Evolutionary conservation across 495 filamentous ascomycete species (phyloP), one percentile per base, ranked within the genome.

Genomic region (Podospora appendiculata): DNA sequence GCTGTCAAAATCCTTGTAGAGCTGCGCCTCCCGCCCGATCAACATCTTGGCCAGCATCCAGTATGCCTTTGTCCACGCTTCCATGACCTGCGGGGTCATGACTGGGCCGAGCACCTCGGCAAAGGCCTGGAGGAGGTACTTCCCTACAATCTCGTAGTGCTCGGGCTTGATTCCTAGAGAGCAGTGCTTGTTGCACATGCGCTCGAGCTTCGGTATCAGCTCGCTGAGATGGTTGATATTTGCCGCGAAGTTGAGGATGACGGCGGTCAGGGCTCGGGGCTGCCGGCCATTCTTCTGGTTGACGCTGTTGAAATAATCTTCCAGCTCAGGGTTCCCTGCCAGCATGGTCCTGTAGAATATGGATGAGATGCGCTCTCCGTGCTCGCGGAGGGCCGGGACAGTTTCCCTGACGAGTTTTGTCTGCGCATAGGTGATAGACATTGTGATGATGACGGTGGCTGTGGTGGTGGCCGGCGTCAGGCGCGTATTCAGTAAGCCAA

Each of bases 181-280:
- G 54, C 82, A 85, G 58, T 89, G 86, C 64, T 88, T 88, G 63
- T 86, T 75, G 66, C 82, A 82, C 60, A 89, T 86, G 53, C 83
- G 73, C 67, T 86, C 84, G 14, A 89, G 70, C 51, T 82, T 82
- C 2, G 82, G 77, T 34, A 70, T 70, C 10, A 89, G 68, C 44
- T 77, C 83, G 56, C 75, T 80, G 16, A 86, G 77, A 67, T 88
- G 74, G 67, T 84, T 79, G 65, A 88, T 88, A 65, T 88, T 76
- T 45, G 77, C 68, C 42, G 86, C 86, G 52, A 87, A 89, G 55
- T 78, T 82, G 57, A 83, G 77, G 51, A 89, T 78, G 19, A 85
- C 77, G 50, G 72, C 71, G 4, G 84, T 84, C 33, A 89, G 70
- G 9, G 86, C 84, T 16, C 71, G 71, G 4, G 84, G 74, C 57